Conservation (phyloP, 331 rosid species). For the Erythrophleum ivorense region DNA sequence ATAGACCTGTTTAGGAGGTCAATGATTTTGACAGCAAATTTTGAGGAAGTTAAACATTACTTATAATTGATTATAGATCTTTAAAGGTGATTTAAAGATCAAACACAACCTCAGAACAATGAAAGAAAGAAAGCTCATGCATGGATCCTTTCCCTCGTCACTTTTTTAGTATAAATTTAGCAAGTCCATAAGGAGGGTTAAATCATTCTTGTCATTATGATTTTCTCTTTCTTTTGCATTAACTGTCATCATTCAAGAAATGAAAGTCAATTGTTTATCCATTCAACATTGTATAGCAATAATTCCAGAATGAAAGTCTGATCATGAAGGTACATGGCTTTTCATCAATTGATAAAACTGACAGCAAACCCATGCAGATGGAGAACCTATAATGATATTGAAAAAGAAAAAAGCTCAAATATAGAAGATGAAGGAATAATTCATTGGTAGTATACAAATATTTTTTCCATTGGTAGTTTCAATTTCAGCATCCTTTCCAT, state of each 20-base stretch:
- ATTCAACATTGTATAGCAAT: not conserved
- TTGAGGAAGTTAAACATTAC: conserved; percentile 18
- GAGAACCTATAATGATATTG: conserved; percentile 9
- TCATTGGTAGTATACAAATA: conserved; percentile 49
- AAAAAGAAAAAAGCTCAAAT: conserved; percentile 1
- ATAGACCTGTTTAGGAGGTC: conserved; percentile 10
- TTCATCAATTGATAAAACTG: conserved; percentile 20
- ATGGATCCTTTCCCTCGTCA: conserved; percentile 20
- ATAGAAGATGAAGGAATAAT: conserved; percentile 13
- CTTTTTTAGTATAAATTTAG: not conserved
- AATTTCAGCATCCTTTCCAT: conserved; percentile 79
- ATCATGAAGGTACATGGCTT: conserved; percentile 8
- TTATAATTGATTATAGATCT: conserved; percentile 26
- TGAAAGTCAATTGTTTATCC: conserved; percentile 25
- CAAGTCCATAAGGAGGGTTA: conserved; percentile 15
- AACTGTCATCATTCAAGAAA: conserved; percentile 26
- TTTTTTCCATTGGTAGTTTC: conserved; percentile 73
- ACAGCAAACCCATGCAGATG: conserved; percentile 25
- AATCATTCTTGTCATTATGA: conserved; percentile 16
- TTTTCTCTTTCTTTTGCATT: conserved; percentile 28
- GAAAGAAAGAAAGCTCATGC: conserved; percentile 32
- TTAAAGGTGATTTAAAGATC: conserved; percentile 18
- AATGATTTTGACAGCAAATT: conserved; percentile 19
- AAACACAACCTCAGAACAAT: conserved; percentile 6
- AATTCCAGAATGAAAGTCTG: conserved; percentile 30